Percentiles rank a stretch among this genome's conserved stretches.
Evolutionary conservation across 352 stramenopile species (phyloP).

Genomic region (Thraustotheca clavata): DNA sequence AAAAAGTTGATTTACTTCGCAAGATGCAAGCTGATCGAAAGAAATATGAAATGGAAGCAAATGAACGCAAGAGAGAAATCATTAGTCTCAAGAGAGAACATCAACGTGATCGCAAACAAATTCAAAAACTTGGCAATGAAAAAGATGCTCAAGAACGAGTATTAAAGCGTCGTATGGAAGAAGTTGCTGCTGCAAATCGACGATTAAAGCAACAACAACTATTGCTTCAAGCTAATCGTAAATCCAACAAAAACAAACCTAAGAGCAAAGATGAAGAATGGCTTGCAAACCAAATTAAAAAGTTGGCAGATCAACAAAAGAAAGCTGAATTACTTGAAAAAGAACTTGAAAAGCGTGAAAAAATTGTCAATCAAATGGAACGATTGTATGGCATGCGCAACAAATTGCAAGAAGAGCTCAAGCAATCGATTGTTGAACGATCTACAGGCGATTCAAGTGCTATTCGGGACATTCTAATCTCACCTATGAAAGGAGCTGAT

Average conservation of each 20-base stretch:
- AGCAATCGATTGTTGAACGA: conserved; percentile 47
- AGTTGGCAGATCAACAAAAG: conserved; percentile 67
- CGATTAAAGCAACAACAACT: conserved; percentile 79
- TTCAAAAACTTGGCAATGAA: conserved; percentile 65
- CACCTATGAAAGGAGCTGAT: conserved; percentile 46
- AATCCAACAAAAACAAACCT: conserved; percentile 34
- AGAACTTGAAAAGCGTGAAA: conserved; percentile 40
- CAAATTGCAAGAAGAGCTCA: conserved; percentile 58
- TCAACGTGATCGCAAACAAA: conserved; percentile 75
- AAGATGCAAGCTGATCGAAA: conserved; percentile 84
- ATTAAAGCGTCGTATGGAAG: conserved; percentile 82
- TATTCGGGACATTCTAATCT: conserved; percentile 76
- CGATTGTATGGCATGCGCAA: conserved; percentile 60
- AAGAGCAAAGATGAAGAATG: conserved; percentile 50
- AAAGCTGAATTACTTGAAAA: conserved; percentile 78
- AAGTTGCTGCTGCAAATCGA: conserved; percentile 67
- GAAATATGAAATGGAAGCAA: conserved; percentile 73
- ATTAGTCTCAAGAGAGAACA: conserved; percentile 70
- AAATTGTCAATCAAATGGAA: conserved; percentile 76
- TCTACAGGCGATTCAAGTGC: conserved; percentile 25
- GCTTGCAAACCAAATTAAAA: conserved; percentile 79
- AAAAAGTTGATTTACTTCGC: conserved; percentile 83
- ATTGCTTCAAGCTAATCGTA: conserved; percentile 57
- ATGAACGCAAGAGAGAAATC: conserved; percentile 67
- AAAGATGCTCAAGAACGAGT: conserved; percentile 82